A percentile compares a stretch with the other conserved stretches of the same genome.
Evolutionary conservation across 495 filamentous ascomycete species (phyloP).

Genomic region (Neurospora cerealis): DNA sequence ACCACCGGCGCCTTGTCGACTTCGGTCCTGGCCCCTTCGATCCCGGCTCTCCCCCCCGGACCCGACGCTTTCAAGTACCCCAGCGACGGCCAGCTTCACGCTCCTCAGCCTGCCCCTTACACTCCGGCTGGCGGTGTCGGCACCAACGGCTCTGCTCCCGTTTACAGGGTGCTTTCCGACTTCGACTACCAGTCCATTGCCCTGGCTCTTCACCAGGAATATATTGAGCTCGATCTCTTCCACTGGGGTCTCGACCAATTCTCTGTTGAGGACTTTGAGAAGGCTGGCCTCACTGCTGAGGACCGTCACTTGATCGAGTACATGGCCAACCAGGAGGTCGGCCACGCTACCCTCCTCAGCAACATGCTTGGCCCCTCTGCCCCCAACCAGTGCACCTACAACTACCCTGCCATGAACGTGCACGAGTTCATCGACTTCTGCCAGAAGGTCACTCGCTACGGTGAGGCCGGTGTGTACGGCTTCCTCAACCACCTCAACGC

Average conservation of each 20-base stretch:
- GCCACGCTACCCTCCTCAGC: conserved; percentile 67
- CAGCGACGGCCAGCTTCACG: conserved; percentile 55
- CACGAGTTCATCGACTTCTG: conserved; percentile 77
- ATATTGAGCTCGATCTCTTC: conserved; percentile 83
- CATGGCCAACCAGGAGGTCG: conserved; percentile 80
- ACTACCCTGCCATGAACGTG: conserved; percentile 72
- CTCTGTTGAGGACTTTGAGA: conserved; percentile 57
- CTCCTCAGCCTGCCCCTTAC: conserved; percentile 60
- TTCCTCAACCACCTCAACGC: conserved; percentile 76
- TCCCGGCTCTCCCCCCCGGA: conserved; percentile 36
- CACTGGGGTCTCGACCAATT: conserved; percentile 67
- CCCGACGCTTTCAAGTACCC: conserved; percentile 53
- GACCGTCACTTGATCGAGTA: conserved; percentile 66
- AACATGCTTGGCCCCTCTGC: conserved; percentile 74
- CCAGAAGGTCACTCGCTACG: conserved; percentile 75
- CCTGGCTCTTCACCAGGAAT: conserved; percentile 72
- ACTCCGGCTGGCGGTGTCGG: conserved; percentile 66
- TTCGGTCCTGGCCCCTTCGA: conserved; percentile 34
- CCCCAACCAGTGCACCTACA: conserved; percentile 67
- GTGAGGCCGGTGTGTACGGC: conserved; percentile 75
- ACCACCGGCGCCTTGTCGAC: conserved; percentile 50
- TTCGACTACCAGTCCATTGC: conserved; percentile 67
- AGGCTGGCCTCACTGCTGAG: conserved; percentile 54
- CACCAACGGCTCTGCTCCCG: conserved; percentile 66
- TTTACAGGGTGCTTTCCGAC: conserved; percentile 61